phyloP scores from a whole-genome alignment of 1,284 basidiomycete species.

The Marasmius fiardii region DNA sequence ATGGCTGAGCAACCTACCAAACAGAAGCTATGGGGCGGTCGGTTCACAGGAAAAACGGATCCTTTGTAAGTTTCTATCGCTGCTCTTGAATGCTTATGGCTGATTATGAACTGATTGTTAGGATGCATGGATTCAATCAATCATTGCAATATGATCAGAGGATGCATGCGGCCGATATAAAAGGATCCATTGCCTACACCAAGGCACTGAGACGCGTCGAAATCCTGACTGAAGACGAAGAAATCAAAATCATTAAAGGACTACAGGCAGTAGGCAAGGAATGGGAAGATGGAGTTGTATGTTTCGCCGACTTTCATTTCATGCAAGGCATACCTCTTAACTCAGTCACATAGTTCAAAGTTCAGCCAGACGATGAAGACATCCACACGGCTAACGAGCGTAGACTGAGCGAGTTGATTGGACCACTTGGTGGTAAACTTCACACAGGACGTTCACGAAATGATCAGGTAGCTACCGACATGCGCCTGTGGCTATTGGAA shows the following conservation, averaged over 20 bases:
- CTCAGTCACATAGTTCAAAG: slow-evolving; percentile 51
- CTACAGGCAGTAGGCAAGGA: slow-evolving; percentile 78
- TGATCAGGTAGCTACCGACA: slow-evolving; percentile 97
- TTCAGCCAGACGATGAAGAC: slow-evolving; percentile 88
- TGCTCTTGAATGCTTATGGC: not conserved
- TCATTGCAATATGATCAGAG: slow-evolving; percentile 93
- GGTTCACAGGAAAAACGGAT: slow-evolving; percentile 87
- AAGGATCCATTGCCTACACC: slow-evolving; percentile 94
- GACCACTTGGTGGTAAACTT: slow-evolving; percentile 86
- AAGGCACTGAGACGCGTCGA: slow-evolving; percentile 79
- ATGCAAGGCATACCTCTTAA: not conserved
- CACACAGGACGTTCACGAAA: slow-evolving; percentile 97
- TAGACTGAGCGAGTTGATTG: slow-evolving; percentile 90
- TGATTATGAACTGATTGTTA: slow-evolving; percentile 25
- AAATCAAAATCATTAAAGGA: slow-evolving; percentile 74
- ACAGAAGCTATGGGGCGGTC: slow-evolving; percentile 86
- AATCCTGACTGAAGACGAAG: slow-evolving; percentile 79
- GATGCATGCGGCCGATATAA: slow-evolving; percentile 91
- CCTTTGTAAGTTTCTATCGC: slow-evolving; percentile 61
- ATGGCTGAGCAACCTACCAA: slow-evolving; percentile 66
- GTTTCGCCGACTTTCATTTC: slow-evolving; percentile 19
- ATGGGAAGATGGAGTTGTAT: slow-evolving; percentile 75
- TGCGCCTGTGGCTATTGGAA: slow-evolving; percentile 93
- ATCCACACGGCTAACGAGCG: slow-evolving; percentile 99
- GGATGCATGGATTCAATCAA: slow-evolving; percentile 96